phyloP scores from a whole-genome alignment of 768 basidiomycete species.

The Epithele typhae region DNA sequence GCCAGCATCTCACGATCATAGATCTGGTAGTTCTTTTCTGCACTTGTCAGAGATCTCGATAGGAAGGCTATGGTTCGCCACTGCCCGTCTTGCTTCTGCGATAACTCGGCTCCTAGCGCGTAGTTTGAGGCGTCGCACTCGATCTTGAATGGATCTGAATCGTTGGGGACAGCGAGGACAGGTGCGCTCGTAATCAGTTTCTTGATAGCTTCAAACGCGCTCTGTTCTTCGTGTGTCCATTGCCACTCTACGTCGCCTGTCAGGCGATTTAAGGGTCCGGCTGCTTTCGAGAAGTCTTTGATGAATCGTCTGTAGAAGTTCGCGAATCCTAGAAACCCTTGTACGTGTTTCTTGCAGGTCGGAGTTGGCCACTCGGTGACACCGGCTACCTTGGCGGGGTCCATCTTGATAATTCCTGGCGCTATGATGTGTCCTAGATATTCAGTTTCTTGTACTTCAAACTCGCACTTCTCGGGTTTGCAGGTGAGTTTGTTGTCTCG shows the following conservation, averaged over 20 bases:
- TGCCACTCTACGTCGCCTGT: neutral
- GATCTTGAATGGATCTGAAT: constrained; percentile 10
- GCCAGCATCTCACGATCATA: constrained; percentile 37
- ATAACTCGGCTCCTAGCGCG: constrained; percentile 26
- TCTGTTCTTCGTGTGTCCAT: neutral
- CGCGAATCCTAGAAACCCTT: constrained; percentile 24
- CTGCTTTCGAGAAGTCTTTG: constrained; percentile 22
- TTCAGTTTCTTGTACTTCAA: constrained; percentile 21
- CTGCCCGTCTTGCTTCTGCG: constrained; percentile 16
- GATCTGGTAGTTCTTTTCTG: constrained; percentile 27
- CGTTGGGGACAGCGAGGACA: constrained; percentile 7
- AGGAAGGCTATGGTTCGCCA: constrained; percentile 12
- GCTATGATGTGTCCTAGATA: constrained; percentile 30
- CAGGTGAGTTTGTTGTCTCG: constrained; percentile 30
- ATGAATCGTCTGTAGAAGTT: constrained; percentile 32
- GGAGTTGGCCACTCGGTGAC: constrained; percentile 29
- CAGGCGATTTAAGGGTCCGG: constrained; percentile 16
- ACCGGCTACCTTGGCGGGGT: constrained; percentile 29
- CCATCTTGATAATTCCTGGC: constrained; percentile 24
- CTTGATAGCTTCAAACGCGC: constrained; percentile 1
- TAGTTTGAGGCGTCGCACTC: constrained; percentile 20
- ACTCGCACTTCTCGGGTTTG: constrained; percentile 36
- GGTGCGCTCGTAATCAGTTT: neutral
- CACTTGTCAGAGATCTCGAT: constrained; percentile 6
- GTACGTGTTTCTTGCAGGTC: constrained; percentile 15